A percentile compares a stretch with the other conserved stretches of the same genome.
Evolutionary conservation across 2,329 filamentous ascomycete genomes (phyloP).

Genomic region (Aspergillus proliferans): DNA sequence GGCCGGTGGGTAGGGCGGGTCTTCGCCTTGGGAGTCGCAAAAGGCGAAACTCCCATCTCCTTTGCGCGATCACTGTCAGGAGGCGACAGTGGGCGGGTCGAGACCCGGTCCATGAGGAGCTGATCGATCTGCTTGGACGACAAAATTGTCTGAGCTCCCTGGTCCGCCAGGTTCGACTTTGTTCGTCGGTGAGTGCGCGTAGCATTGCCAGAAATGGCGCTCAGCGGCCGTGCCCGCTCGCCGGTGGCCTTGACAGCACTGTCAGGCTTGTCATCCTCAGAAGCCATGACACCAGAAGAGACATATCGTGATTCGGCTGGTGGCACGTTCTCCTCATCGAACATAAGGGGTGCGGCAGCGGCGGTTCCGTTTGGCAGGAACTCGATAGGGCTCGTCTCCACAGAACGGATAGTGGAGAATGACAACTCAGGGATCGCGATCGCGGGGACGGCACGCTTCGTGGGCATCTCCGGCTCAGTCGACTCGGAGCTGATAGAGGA

Average conservation of each 20-base stretch:
- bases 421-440: constrained; percentile 26
- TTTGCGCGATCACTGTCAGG: constrained; percentile 26
- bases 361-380: constrained; percentile 24
- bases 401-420: constrained; percentile 39
- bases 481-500: constrained; percentile 24
- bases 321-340: constrained; percentile 18
- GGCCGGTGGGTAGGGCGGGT: constrained; percentile 27
- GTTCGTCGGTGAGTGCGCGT: constrained; percentile 20
- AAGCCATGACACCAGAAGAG: constrained; percentile 46
- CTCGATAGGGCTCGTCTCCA: constrained; percentile 42
- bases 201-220: constrained; percentile 57
- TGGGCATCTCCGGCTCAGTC: constrained; percentile 28
- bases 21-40: constrained; percentile 32
- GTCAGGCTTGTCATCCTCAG: constrained; percentile 60
- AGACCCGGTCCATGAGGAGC: constrained; percentile 56
- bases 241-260: constrained; percentile 38
- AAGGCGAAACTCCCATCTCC: constrained; percentile 26
- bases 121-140: constrained; percentile 77
- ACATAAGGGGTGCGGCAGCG: constrained; percentile 12
- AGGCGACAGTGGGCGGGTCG: constrained; percentile 26
- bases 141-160: constrained; percentile 73
- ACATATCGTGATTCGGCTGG: background rate
- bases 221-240: constrained; percentile 47
- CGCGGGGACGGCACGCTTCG: constrained; percentile 15
- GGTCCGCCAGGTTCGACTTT: constrained; percentile 53